phyloP scores from a whole-genome alignment of 73 alveolate genomes.

The Stentor coeruleus region DNA sequence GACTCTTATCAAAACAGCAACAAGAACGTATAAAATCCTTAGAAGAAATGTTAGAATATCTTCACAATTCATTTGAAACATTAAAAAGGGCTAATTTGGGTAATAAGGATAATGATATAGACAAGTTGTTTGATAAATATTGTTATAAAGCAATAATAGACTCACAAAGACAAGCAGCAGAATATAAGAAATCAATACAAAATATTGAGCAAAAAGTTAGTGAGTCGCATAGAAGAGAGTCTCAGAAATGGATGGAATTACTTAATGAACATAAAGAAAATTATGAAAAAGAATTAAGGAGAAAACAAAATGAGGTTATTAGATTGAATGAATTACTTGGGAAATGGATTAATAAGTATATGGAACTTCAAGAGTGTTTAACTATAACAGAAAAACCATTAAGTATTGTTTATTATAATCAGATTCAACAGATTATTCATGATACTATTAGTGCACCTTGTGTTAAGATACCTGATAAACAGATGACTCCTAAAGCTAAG shows the following conservation, averaged over 20 bases:
- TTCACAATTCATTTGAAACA: conserved; percentile 6
- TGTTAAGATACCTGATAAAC: background rate
- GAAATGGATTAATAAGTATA: conserved; percentile 17
- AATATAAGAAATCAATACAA: background rate
- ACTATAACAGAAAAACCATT: background rate
- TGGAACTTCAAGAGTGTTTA: conserved; percentile 16
- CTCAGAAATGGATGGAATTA: background rate
- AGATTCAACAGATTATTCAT: background rate
- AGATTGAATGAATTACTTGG: background rate
- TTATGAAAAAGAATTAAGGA: conserved; percentile 6
- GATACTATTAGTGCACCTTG: background rate
- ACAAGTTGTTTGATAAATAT: background rate
- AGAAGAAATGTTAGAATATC: conserved; percentile 10
- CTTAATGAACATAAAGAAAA: background rate
- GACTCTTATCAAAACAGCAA: background rate
- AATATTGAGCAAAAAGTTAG: background rate
- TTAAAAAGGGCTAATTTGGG: no score
- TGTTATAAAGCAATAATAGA: background rate
- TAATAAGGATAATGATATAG: background rate
- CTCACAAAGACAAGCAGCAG: background rate
- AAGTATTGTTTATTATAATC: background rate
- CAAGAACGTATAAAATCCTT: conserved; percentile 15
- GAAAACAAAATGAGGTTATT: conserved; percentile 21
- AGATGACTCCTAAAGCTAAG: background rate
- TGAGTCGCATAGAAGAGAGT: background rate